Percentiles rank a stretch among this genome's conserved stretches.
phyloP scores from a whole-genome alignment of 2,329 filamentous ascomycete genomes.

The Neofusicoccum sp. region DNA sequence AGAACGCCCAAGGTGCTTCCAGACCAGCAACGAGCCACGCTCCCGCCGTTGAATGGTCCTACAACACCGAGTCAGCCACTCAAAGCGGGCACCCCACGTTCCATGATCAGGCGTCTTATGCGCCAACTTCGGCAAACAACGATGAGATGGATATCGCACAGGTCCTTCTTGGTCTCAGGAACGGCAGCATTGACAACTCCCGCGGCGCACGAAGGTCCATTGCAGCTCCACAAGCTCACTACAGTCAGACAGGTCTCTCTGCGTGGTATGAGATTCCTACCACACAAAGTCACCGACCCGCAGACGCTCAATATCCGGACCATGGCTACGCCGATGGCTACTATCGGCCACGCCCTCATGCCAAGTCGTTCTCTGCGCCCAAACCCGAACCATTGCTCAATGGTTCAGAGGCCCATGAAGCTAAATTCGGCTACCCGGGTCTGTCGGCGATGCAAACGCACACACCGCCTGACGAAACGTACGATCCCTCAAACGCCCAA shows the following conservation, averaged over 20 bases:
- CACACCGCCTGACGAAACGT: slow-evolving; percentile 43
- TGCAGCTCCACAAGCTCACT: slow-evolving; percentile 8
- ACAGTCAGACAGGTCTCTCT: not conserved
- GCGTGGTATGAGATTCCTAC: not conserved
- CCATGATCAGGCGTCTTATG: not conserved
- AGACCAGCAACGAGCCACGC: slow-evolving; percentile 52
- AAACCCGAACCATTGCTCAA: not conserved
- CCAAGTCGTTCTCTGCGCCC: slow-evolving; percentile 7
- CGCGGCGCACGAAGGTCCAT: slow-evolving; percentile 15
- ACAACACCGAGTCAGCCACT: slow-evolving; percentile 17
- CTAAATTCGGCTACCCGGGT: not conserved
- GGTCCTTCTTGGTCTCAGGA: slow-evolving; percentile 15
- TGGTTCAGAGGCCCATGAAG: slow-evolving; percentile 3
- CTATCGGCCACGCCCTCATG: not conserved
- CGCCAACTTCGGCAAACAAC: not conserved
- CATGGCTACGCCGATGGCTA: not conserved
- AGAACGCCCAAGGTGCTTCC: slow-evolving; percentile 39
- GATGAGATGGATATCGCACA: slow-evolving; percentile 18
- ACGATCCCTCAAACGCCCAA: slow-evolving; percentile 23
- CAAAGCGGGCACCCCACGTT: not conserved
- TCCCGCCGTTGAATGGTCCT: slow-evolving; percentile 30
- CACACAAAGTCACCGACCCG: not conserved
- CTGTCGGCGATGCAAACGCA: slow-evolving; percentile 37
- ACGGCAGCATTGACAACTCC: slow-evolving; percentile 11
- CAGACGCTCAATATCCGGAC: not conserved